Evolutionary conservation across 345 rosid genomes (phyloP).

Genomic region (Gossypium ekmanianum): DNA sequence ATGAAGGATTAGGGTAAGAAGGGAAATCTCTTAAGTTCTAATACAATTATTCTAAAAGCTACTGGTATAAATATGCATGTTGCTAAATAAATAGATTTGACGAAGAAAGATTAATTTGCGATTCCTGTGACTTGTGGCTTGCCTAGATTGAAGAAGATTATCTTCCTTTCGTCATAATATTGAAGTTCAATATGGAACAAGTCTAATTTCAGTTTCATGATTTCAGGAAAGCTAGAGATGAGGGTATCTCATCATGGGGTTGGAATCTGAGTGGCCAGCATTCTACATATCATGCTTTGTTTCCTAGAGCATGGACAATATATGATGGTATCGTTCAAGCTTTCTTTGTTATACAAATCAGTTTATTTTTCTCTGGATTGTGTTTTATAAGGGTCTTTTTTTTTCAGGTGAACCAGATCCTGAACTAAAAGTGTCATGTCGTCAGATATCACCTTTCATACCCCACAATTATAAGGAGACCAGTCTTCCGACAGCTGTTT

Average conservation of each 20-base stretch:
- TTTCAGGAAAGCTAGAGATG: conserved; percentile 64
- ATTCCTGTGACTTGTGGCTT: not conserved
- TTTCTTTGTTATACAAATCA: not conserved
- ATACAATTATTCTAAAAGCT: not conserved
- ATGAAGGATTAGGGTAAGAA: conserved; percentile 89
- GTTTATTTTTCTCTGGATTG: conserved; percentile 10
- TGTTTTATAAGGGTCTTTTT: conserved; percentile 17
- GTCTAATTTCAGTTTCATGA: conserved; percentile 9
- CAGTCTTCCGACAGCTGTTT: conserved; percentile 94
- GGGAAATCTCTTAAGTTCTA: not conserved
- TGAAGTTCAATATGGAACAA: not conserved
- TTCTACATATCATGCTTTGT: conserved; percentile 96
- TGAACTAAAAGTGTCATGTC: conserved; percentile 87
- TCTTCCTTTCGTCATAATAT: not conserved
- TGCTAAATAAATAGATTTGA: not conserved
- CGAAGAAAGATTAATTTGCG: too few species aligned
- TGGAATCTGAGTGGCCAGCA: conserved; percentile 97
- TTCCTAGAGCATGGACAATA: conserved; percentile 98
- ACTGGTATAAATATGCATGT: not conserved
- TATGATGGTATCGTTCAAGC: conserved; percentile 70
- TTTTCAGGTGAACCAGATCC: conserved; percentile 95
- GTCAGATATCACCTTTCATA: conserved; percentile 95
- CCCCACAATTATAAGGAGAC: conserved; percentile 94
- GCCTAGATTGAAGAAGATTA: not conserved
- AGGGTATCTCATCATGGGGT: conserved; percentile 93